Conservation (phyloP, 176 grass and related monocot genomes). For the Bonia amplexicaulis region DNA sequence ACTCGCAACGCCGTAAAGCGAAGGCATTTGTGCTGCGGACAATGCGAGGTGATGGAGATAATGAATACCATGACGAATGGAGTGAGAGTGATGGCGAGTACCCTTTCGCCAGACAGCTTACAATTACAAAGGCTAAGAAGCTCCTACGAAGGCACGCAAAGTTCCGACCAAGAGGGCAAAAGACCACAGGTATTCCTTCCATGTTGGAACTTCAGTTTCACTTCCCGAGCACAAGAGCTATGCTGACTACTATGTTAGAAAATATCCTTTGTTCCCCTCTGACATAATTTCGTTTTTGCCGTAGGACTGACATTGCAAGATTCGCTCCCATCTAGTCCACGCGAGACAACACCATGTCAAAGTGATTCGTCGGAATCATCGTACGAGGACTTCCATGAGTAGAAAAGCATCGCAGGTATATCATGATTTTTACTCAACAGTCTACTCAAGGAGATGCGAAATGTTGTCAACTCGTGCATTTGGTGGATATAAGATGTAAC, state of each 20-base stretch:
- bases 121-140: constrained; percentile 89
- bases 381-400: constrained; percentile 88
- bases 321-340: constrained; percentile 78
- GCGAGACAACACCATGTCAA: constrained; percentile 77
- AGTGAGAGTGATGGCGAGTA: constrained; percentile 92
- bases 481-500: neutral
- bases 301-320: constrained; percentile 67
- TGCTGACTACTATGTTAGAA: neutral
- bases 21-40: constrained; percentile 79
- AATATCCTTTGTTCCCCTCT: neutral
- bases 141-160: constrained; percentile 69
- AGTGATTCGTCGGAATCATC: constrained; percentile 93
- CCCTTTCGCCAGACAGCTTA: constrained; percentile 81
- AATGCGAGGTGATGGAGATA: constrained; percentile 72
- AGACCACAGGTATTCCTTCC: constrained; percentile 57
- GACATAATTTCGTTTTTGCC: neutral
- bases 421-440: neutral
- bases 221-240: neutral
- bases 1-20: constrained; percentile 94
- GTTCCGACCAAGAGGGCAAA: constrained; percentile 80
- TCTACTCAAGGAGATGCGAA: neutral
- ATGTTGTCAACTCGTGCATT: neutral
- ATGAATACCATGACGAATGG: constrained; percentile 85
- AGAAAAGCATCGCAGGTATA: constrained; percentile 5
- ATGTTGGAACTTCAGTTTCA: neutral